A percentile compares a stretch with the other conserved stretches of the same genome.
Evolutionary conservation across 768 basidiomycete species (phyloP).

Genomic region (Panellus pusillus): DNA sequence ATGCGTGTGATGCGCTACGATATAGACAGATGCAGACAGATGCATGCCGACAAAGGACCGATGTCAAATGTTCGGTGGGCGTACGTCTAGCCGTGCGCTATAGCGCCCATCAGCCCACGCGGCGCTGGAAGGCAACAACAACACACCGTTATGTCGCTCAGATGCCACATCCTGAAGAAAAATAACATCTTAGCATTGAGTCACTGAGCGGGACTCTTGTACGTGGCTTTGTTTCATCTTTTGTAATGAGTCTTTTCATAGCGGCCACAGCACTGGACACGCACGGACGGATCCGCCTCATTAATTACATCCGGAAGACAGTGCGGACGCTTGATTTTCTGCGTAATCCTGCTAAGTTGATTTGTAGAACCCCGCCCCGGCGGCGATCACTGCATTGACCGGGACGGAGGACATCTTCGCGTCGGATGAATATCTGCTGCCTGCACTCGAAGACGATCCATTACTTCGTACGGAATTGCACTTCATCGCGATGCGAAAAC

Average conservation of each 20-base stretch:
- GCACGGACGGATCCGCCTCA: constrained; percentile 49
- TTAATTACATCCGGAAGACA: constrained; percentile 69
- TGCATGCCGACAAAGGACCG: too few relatives aligned
- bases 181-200: too few relatives aligned
- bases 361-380: constrained; percentile 52
- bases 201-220: constrained; percentile 61
- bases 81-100: too few relatives aligned
- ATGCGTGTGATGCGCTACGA: too few relatives aligned
- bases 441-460: constrained; percentile 83
- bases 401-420: constrained; percentile 63
- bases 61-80: too few relatives aligned
- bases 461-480: constrained; percentile 68
- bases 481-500: not conserved
- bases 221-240: constrained; percentile 27
- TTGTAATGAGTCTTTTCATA: not conserved
- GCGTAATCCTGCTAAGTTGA: constrained; percentile 5
- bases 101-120: too few relatives aligned
- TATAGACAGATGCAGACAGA: too few relatives aligned
- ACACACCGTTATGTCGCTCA: too few relatives aligned
- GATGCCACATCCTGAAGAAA: too few relatives aligned
- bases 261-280: constrained; percentile 12
- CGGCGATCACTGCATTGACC: constrained; percentile 45
- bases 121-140: too few relatives aligned
- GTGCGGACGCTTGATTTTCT: constrained; percentile 30
- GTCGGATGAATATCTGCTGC: constrained; percentile 80